Evolutionary conservation across 345 rosid species (phyloP).

Genomic region (Cardiospermum halicacabum): DNA sequence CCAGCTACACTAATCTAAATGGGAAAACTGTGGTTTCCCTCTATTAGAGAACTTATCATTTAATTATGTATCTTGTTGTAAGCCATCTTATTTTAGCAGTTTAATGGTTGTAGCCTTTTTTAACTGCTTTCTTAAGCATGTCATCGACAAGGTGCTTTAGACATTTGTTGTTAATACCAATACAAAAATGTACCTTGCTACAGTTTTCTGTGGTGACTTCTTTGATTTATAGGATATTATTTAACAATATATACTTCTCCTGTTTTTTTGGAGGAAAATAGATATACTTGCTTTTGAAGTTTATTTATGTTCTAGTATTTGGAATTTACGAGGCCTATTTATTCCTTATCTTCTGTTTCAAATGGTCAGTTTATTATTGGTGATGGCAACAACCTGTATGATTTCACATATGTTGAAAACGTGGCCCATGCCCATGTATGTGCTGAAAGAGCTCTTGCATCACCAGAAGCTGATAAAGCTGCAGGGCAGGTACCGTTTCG

Average conservation of each 20-base stretch:
- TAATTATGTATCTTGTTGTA: not conserved
- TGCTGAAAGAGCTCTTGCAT: conserved; percentile 92
- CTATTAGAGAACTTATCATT: not conserved
- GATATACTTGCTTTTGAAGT: not conserved
- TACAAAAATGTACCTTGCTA: not conserved
- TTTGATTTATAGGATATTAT: not conserved
- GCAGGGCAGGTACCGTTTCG: conserved; percentile 71
- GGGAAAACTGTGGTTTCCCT: not conserved
- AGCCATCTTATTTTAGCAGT: not conserved
- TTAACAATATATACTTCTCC: not conserved
- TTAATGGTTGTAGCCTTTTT: not conserved
- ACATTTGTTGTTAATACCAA: not conserved
- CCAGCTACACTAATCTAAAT: not conserved
- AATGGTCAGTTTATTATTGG: conserved; percentile 79
- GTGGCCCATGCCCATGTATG: conserved; percentile 94
- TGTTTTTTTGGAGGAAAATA: not conserved
- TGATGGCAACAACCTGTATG: conserved; percentile 73
- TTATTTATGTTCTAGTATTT: not conserved
- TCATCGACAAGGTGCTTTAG: not conserved
- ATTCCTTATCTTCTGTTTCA: conserved; percentile 1
- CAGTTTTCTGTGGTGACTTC: not conserved
- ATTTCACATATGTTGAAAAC: conserved; percentile 89
- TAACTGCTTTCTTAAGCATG: not conserved
- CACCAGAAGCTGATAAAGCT: conserved; percentile 74
- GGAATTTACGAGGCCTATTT: conserved; percentile 9